Evolutionary conservation across 2,329 filamentous ascomycete genomes (phyloP).

Genomic region (Aotearoamyces nothofagi): DNA sequence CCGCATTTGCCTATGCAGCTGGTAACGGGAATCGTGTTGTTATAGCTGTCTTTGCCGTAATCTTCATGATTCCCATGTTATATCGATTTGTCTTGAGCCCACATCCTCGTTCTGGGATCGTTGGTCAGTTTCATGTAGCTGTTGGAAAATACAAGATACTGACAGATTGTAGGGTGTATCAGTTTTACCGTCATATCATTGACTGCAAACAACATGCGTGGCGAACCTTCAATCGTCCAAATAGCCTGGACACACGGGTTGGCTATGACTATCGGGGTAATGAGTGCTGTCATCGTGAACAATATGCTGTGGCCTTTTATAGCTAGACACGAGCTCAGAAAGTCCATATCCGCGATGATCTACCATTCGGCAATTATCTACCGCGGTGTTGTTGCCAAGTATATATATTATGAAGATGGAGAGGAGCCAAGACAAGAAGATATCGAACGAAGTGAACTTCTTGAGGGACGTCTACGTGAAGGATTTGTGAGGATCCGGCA

Average conservation of each 20-base stretch:
- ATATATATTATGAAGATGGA: conserved; percentile 41
- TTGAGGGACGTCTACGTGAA: conserved; percentile 43
- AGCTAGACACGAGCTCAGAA: conserved; percentile 40
- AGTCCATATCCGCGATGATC: conserved; percentile 38
- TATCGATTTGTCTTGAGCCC: conserved; percentile 38
- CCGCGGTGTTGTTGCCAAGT: conserved; percentile 34
- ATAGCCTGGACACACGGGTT: conserved; percentile 32
- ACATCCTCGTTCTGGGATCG: conserved; percentile 42
- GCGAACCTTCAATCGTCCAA: conserved; percentile 20
- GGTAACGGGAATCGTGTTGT: conserved; percentile 37
- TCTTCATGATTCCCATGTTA: conserved; percentile 45
- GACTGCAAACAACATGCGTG: conserved; percentile 9
- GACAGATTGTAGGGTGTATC: conserved; percentile 39
- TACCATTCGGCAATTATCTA: conserved; percentile 43
- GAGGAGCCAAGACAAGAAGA: conserved; percentile 34
- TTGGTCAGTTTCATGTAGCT: too few species aligned
- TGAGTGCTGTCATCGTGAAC: conserved; percentile 37
- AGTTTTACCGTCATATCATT: conserved; percentile 39
- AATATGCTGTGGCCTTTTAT: conserved; percentile 48
- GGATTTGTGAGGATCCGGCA: conserved; percentile 42
- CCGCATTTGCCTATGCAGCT: conserved; percentile 33
- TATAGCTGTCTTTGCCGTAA: conserved; percentile 35
- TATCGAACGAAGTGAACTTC: conserved; percentile 36
- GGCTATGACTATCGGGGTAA: conserved; percentile 36
- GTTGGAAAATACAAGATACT: too few species aligned